Evolutionary conservation across 495 filamentous ascomycete genomes (phyloP), one percentile per base, ranked within the genome.

Genomic region (Lasiosphaeria ovina): DNA sequence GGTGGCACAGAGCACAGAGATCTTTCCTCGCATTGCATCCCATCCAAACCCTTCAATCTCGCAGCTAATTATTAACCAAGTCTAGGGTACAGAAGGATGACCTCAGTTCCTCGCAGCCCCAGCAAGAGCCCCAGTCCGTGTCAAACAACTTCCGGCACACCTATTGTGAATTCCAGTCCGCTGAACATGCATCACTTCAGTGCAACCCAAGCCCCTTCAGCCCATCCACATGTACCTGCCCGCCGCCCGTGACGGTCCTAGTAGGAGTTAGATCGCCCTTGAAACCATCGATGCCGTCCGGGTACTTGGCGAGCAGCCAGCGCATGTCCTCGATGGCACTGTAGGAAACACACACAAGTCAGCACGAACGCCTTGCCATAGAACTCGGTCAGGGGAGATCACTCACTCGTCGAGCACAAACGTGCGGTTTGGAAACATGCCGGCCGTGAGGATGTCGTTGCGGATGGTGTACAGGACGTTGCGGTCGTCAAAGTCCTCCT

Each of bases 401-500:
- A 54, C 60, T 54, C 11, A 34, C 36, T 44, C 9, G 31, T 47
- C 53, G 12, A 57, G 36, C 4, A 32, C 34, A 9, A 14, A 34
- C 35, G 50, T 47, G 45, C 42, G 51, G 6, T 54, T 14, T 3
- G 52, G 52, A 17, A 48, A 62, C 45, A 44, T 58, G 35, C 51
- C 55, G 11, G 51, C 33, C 51, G 12, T 44, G 16, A n/a, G 36
- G 44, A 51, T 59, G 33, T 50, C 44, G 35, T 49, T 51, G 9
- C 34, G 44, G 31, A 61, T 60, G n/a, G 60, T 49, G 45, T 68
- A 63, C 36, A 65, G 35, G 6, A 50, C 60, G 51, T 68, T 62
- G 16, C 62, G 66, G 51, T 63, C 66, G 45, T 68, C 55, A 33
- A 62, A 66, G 36, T 65, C 61, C 16, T 64, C 52, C 11, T 24